Evolutionary conservation across 2,329 filamentous ascomycete genomes (phyloP).

Genomic region (Thielaviopsis musarum): DNA sequence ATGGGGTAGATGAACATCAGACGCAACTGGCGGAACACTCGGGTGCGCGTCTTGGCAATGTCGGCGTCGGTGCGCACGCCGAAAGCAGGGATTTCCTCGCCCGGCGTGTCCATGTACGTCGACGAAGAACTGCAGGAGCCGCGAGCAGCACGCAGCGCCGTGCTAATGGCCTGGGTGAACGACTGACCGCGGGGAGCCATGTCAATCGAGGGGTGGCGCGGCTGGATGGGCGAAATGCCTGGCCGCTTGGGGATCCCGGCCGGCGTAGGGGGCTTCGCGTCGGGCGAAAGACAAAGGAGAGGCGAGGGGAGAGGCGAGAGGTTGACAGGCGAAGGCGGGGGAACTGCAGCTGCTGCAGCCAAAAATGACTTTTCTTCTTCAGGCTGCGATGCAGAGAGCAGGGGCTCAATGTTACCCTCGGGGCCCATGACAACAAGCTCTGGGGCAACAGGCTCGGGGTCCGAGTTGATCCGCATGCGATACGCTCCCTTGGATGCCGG

Average conservation of each 20-base stretch:
- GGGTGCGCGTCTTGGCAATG: slow-evolving; percentile 28
- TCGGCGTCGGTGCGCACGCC: slow-evolving; percentile 13
- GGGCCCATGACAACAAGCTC: slow-evolving; percentile 5
- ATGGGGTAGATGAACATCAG: slow-evolving; percentile 62
- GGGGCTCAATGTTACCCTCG: not conserved
- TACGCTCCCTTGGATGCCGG: not conserved
- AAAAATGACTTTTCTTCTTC: not conserved
- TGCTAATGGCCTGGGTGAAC: not conserved
- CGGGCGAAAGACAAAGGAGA: not conserved
- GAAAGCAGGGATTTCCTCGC: slow-evolving; percentile 12
- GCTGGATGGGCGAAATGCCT: slow-evolving; percentile 2
- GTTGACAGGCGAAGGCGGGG: not conserved
- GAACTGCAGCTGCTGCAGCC: not conserved
- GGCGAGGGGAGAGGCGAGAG: not conserved
- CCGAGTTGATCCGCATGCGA: slow-evolving; percentile 7
- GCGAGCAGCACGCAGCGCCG: slow-evolving; percentile 7
- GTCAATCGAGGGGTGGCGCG: slow-evolving; percentile 14
- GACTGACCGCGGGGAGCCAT: slow-evolving; percentile 17
- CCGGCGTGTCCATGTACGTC: slow-evolving; percentile 12
- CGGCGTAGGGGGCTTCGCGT: not conserved
- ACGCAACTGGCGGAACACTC: slow-evolving; percentile 50
- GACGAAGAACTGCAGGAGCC: slow-evolving; percentile 14
- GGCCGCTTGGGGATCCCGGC: slow-evolving; percentile 3
- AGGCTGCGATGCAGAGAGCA: not conserved
- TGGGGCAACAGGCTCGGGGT: slow-evolving; percentile 6